Evolutionary conservation across 2,329 filamentous ascomycete species (phyloP), one percentile per base, ranked within the genome.

Genomic region (Colletotrichum orbiculare): DNA sequence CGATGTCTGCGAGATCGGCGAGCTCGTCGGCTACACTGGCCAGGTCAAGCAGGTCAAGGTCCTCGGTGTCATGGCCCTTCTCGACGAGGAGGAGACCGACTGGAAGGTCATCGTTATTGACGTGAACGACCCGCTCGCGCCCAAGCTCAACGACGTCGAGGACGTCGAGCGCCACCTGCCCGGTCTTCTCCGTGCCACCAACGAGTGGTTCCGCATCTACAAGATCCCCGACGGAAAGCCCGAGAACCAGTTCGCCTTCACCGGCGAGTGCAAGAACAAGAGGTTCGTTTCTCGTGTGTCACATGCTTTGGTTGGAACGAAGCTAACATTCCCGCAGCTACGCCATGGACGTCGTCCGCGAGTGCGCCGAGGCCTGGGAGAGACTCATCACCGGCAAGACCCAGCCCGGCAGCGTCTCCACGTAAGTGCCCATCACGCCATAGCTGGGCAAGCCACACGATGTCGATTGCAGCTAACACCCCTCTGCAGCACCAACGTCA

Each of bases 141-240:
- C 92, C 77, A 97, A 97, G 89, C 91, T 99, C 78, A 95, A 99
- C 85, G 95, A 98, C 80, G 91, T 98, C 69, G 96, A 98, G 88
- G 96, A 99, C 78, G 96, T 99, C 73, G 96, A 99, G 89, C 91
- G 95, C 78, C 96, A 98, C 85, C 90, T 99, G 64, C 96, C 96
- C 67, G 96, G 96, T 74, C 93, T 99, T 66, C 88, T 99, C 79
- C 92, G 96, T 73, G 96, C 96, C 78, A 98, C 95, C 78, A 99
- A 99, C 79, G 96, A 99, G 87, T 99, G 96, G 96, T 99, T 99
- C 94, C 94, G 96, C 82, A 99, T 99, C 89, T 99, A 99, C 91
- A 99, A 99, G 89, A 99, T 99, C 83, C 96, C 96, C 78, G 96
- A 99, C 79, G 96, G 96, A 87, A 99, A 99, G 94, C 94, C 95